Percentiles rank a stretch among this genome's conserved stretches.
phyloP scores from a whole-genome alignment of 305 asterid species.

The Solanum hybrid region DNA sequence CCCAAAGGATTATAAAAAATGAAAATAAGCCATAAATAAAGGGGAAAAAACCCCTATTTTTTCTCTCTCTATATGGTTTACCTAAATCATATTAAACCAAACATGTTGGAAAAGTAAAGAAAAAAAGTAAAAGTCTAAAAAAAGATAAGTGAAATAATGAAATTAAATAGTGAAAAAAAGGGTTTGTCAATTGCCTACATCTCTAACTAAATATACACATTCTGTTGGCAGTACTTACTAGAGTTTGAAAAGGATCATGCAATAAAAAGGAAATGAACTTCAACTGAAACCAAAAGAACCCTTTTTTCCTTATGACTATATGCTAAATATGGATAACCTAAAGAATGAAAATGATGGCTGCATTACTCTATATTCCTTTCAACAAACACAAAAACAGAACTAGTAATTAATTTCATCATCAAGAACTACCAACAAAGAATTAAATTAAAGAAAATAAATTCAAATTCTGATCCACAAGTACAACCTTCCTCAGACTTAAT shows the following conservation, averaged over 20 bases:
- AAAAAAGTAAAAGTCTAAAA: background rate
- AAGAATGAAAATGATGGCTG: constrained; percentile 7
- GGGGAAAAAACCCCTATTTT: background rate
- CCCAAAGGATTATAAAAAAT: background rate
- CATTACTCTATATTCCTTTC: constrained; percentile 5
- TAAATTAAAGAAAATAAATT: background rate
- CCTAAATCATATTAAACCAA: background rate
- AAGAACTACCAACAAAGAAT: background rate
- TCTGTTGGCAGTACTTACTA: constrained; percentile 2
- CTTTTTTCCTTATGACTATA: constrained; percentile 20
- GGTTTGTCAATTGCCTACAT: background rate
- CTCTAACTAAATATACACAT: background rate
- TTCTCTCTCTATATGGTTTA: background rate
- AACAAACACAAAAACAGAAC: background rate
- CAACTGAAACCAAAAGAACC: constrained; percentile 22
- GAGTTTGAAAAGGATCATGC: constrained; percentile 3
- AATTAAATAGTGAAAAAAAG: background rate
- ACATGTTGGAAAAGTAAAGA: background rate
- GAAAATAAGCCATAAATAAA: background rate
- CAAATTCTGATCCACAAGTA: constrained; percentile 3
- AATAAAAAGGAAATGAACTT: constrained; percentile 24
- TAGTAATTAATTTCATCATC: background rate
- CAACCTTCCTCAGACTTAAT: background rate
- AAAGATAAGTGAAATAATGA: background rate
- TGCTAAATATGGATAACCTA: constrained; percentile 9